Evolutionary conservation across 179 eudicot species (phyloP).

Genomic region (Silene noctiflora): DNA sequence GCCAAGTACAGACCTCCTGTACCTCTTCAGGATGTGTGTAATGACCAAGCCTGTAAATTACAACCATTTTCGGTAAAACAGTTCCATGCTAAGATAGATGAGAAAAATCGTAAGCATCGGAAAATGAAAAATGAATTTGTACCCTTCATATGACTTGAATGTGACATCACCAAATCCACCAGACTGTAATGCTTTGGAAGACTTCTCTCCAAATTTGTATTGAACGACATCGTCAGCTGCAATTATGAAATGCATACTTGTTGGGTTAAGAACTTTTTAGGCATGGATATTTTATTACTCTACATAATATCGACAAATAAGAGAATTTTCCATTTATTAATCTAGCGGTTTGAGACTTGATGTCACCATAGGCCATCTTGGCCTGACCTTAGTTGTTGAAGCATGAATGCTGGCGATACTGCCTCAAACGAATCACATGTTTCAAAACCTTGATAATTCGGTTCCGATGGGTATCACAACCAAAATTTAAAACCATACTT

Average conservation of each 20-base stretch:
- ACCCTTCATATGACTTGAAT: constrained; percentile 76
- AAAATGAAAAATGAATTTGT: constrained; percentile 10
- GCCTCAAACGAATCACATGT: too few species aligned
- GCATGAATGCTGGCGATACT: too few species aligned
- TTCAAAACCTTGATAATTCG: too few species aligned
- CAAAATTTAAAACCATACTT: not conserved
- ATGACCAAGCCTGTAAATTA: constrained; percentile 75
- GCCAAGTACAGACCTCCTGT: constrained; percentile 72
- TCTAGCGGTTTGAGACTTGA: too few species aligned
- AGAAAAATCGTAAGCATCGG: not conserved
- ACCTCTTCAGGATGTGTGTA: constrained; percentile 82
- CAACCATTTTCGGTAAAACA: constrained; percentile 3
- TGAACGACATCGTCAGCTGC: constrained; percentile 88
- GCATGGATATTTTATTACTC: not conserved
- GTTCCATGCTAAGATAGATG: not conserved
- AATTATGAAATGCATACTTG: constrained; percentile 14
- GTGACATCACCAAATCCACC: constrained; percentile 64
- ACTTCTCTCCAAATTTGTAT: constrained; percentile 71
- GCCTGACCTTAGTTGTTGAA: too few species aligned
- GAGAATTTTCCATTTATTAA: not conserved
- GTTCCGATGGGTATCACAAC: too few species aligned
- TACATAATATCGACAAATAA: not conserved
- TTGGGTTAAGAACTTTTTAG: not conserved
- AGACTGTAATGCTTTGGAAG: constrained; percentile 49
- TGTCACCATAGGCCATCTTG: too few species aligned